A percentile compares a stretch with the other conserved stretches of the same genome.
These are phyloP conservation scores for Sporothrix schenckii DNA, from an alignment of 2,329 filamentous ascomycete species.

Conservation along the genomic window DNA sequence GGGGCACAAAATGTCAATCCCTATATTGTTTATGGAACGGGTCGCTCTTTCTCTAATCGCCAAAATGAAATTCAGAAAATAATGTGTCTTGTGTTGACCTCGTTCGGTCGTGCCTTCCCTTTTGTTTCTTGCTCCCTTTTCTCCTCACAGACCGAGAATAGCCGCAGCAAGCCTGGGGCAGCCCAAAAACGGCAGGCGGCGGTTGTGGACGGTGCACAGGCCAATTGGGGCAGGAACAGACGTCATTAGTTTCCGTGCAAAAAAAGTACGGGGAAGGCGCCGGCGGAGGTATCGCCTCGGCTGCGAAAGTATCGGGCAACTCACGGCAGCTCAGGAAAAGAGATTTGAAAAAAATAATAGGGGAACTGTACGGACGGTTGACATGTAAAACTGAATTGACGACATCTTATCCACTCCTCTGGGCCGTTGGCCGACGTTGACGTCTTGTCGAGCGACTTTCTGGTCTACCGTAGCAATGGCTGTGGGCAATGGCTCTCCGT, in stretches of 20 bases:
- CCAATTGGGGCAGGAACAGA: slow-evolving; percentile 18
- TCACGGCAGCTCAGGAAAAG: neutral
- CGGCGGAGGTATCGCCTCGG: neutral
- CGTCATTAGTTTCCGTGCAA: slow-evolving; percentile 15
- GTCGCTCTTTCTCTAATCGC: slow-evolving; percentile 10
- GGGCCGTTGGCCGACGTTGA: neutral
- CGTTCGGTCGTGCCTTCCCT: slow-evolving; percentile 30
- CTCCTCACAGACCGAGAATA: slow-evolving; percentile 33
- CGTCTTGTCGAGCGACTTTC: neutral
- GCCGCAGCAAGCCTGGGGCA: slow-evolving; percentile 29
- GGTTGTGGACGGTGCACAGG: slow-evolving; percentile 18
- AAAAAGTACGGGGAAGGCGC: slow-evolving; percentile 14
- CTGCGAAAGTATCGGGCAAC: neutral
- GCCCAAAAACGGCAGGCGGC: slow-evolving; percentile 11
- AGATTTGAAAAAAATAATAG: neutral
- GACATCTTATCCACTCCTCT: neutral
- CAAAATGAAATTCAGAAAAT: neutral
- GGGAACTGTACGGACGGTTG: neutral
- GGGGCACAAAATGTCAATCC: neutral
- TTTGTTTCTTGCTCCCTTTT: slow-evolving; percentile 22
- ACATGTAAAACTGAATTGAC: too few relatives aligned
- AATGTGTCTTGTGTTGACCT: slow-evolving; percentile 14
- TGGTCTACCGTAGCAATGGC: too few relatives aligned
- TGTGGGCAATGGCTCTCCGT: slow-evolving; percentile 8
- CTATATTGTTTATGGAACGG: neutral